Percentiles rank a stretch among this genome's conserved stretches.
These are phyloP conservation scores for Colletotrichum eremochloae DNA, from an alignment of 2,329 filamentous ascomycete genomes.

Conservation along the genomic window DNA sequence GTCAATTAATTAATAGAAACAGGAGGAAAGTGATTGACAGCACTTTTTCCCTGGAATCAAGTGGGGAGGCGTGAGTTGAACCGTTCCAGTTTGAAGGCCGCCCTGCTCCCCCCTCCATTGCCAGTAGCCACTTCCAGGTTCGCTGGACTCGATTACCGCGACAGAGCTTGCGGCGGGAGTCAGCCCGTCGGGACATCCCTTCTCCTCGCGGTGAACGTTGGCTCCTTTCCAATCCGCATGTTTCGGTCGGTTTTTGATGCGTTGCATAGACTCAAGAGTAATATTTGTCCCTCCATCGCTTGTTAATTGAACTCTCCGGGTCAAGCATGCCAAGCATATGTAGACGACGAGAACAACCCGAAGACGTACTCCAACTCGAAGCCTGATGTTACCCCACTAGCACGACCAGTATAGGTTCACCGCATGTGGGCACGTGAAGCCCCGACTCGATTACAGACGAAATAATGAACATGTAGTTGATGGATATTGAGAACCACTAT, in stretches of 20 bases:
- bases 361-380: neutral
- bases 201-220: neutral
- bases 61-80: slow-evolving; percentile 29
- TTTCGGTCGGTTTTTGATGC: neutral
- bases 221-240: neutral
- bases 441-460: neutral
- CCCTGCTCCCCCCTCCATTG: neutral
- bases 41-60: slow-evolving; percentile 8
- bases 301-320: neutral
- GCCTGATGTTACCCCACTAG: neutral
- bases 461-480: no score
- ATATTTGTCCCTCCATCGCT: neutral
- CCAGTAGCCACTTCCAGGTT: slow-evolving; percentile 21
- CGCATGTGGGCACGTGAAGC: neutral
- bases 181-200: slow-evolving; percentile 23
- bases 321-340: neutral
- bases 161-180: slow-evolving; percentile 16
- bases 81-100: slow-evolving; percentile 30
- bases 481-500: slow-evolving; percentile 19
- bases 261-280: neutral
- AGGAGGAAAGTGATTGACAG: slow-evolving; percentile 19
- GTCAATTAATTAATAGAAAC: neutral
- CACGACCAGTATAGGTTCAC: slow-evolving; percentile 8
- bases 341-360: slow-evolving; percentile 1
- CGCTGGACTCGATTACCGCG: neutral